Conservation (phyloP, 2,329 filamentous ascomycete genomes). For the Aspergillus sp. region DNA sequence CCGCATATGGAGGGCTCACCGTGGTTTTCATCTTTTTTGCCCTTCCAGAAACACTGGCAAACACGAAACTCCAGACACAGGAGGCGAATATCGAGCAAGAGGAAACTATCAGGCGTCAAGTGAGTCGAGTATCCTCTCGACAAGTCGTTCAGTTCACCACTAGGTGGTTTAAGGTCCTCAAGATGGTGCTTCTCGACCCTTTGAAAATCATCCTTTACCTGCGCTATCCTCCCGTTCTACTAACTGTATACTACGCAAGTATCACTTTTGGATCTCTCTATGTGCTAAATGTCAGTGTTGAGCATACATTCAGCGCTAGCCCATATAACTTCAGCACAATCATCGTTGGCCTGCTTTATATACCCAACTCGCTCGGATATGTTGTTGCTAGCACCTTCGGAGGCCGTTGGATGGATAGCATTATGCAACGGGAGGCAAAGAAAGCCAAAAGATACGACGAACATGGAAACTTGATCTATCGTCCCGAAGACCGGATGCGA, state of each 20-base stretch:
- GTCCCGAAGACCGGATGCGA: conserved; percentile 78
- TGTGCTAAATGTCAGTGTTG: conserved; percentile 74
- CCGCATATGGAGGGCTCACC: conserved; percentile 63
- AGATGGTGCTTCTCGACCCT: conserved; percentile 70
- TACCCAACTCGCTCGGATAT: conserved; percentile 76
- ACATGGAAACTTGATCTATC: conserved; percentile 65
- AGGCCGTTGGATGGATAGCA: conserved; percentile 75
- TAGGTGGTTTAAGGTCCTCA: conserved; percentile 55
- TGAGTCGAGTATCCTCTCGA: conserved; percentile 60
- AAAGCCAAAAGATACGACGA: conserved; percentile 69
- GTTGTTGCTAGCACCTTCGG: conserved; percentile 68
- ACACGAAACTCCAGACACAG: conserved; percentile 32
- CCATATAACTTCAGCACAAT: conserved; percentile 71
- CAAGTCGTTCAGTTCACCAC: conserved; percentile 63
- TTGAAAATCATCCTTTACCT: conserved; percentile 70
- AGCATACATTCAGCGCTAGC: conserved; percentile 64
- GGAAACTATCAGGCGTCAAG: conserved; percentile 28
- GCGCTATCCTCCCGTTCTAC: conserved; percentile 70
- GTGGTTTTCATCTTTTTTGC: conserved; percentile 45
- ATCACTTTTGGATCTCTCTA: conserved; percentile 77
- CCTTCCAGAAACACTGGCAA: conserved; percentile 47
- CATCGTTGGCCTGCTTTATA: conserved; percentile 73
- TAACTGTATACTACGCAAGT: conserved; percentile 73
- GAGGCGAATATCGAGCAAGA: conserved; percentile 29
- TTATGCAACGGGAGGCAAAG: conserved; percentile 76